These are phyloP conservation scores for Cladosporium sp. DNA, from an alignment of 2,329 filamentous ascomycete genomes.

Conservation along the genomic window DNA sequence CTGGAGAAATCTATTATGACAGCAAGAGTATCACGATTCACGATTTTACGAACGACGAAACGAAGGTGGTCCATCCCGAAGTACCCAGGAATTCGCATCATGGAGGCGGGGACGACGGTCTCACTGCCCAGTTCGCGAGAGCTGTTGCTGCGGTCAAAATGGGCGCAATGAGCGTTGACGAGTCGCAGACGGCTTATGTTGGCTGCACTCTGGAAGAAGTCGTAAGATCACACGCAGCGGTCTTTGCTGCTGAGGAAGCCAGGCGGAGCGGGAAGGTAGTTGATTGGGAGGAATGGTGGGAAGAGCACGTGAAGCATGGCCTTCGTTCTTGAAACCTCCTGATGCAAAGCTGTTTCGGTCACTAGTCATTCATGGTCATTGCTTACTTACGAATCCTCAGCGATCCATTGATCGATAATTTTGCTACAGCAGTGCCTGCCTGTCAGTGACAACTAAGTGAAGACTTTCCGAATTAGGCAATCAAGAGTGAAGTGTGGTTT, in stretches of 20 bases:
- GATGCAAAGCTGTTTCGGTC: too few relatives aligned
- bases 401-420: too few relatives aligned
- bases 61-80: conserved; percentile 53
- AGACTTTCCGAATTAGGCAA: too few relatives aligned
- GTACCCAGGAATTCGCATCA: conserved; percentile 48
- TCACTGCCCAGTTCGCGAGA: conserved; percentile 74
- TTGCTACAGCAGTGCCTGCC: too few relatives aligned
- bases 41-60: conserved; percentile 57
- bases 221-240: conserved; percentile 82
- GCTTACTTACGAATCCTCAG: too few relatives aligned
- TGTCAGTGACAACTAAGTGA: too few relatives aligned
- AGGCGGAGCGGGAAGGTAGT: conserved; percentile 63
- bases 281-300: conserved; percentile 74
- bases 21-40: conserved; percentile 69
- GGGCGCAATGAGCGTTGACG: conserved; percentile 56
- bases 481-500: too few relatives aligned
- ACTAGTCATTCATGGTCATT: too few relatives aligned
- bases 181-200: conserved; percentile 68
- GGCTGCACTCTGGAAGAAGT: conserved; percentile 82
- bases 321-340: neutral
- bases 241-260: conserved; percentile 91
- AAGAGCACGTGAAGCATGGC: conserved; percentile 40
- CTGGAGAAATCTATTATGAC: conserved; percentile 83
- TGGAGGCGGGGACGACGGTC: conserved; percentile 72
- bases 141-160: conserved; percentile 77